phyloP scores from a whole-genome alignment of 768 basidiomycete genomes.

The Chalciporus sphaerocephalus region DNA sequence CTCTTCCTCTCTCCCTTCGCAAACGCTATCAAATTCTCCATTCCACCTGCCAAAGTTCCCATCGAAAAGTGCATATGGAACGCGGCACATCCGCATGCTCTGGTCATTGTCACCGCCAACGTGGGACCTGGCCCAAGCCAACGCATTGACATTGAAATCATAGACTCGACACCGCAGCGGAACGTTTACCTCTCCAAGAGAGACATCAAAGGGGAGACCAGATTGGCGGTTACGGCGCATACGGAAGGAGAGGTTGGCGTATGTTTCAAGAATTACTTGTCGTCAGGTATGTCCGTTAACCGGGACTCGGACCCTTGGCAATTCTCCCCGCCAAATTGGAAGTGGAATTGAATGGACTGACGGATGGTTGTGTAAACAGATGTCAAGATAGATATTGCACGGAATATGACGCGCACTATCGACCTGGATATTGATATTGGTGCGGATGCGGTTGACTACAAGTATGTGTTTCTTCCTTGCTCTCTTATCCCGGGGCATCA shows the following conservation, averaged over 20 bases:
- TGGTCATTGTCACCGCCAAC: slow-evolving; percentile 96
- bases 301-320: too few species aligned
- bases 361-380: slow-evolving; percentile 32
- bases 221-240: slow-evolving; percentile 92
- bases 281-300: slow-evolving; percentile 48
- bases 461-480: slow-evolving; percentile 50
- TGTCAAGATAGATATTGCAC: slow-evolving; percentile 42
- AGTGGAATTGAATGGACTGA: background rate
- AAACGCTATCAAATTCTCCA: slow-evolving; percentile 79
- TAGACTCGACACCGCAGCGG: slow-evolving; percentile 78
- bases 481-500: too few species aligned
- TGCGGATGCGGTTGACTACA: slow-evolving; percentile 98
- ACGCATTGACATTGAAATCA: slow-evolving; percentile 89
- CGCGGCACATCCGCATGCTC: slow-evolving; percentile 74
- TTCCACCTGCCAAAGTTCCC: slow-evolving; percentile 71
- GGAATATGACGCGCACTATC: slow-evolving; percentile 59
- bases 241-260: slow-evolving; percentile 93
- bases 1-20: slow-evolving; percentile 30
- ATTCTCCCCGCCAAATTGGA: background rate
- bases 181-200: slow-evolving; percentile 91
- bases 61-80: slow-evolving; percentile 93
- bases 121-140: slow-evolving; percentile 72
- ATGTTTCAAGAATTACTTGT: slow-evolving; percentile 82
- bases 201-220: slow-evolving; percentile 83
- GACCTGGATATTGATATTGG: slow-evolving; percentile 98